Evolutionary conservation across 768 basidiomycete genomes (phyloP).

Genomic region (Cystobasidium tubakii): DNA sequence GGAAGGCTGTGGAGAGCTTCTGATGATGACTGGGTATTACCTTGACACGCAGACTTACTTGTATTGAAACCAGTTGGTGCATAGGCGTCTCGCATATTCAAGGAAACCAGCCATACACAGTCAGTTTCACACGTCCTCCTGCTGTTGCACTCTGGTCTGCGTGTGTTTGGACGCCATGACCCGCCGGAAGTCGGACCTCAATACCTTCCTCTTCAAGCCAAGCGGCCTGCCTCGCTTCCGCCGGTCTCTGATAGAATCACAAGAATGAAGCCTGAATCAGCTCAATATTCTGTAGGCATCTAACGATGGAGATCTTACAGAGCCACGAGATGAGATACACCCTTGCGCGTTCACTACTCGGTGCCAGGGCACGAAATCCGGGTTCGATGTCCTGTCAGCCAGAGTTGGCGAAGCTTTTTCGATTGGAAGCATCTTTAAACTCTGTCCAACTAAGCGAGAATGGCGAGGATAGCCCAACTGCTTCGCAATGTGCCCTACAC

Average conservation of each 20-base stretch:
- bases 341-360: neutral
- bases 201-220: neutral
- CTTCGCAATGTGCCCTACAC: neutral
- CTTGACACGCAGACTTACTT: too few relatives aligned
- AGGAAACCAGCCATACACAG: neutral
- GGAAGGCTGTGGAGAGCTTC: too few relatives aligned
- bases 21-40: too few relatives aligned
- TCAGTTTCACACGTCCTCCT: neutral
- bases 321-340: neutral
- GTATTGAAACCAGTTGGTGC: too few relatives aligned
- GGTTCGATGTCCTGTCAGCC: neutral
- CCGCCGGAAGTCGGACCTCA: neutral
- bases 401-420: neutral
- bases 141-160: neutral
- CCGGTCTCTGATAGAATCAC: neutral
- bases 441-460: slow-evolving; percentile 3
- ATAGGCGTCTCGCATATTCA: too few relatives aligned
- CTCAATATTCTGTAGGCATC: too few relatives aligned
- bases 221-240: neutral
- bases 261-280: too few relatives aligned
- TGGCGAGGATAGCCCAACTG: neutral
- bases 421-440: neutral
- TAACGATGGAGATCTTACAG: neutral
- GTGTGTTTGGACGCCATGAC: neutral
- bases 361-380: slow-evolving; percentile 7